Evolutionary conservation across 352 stramenopile genomes (phyloP).

Genomic region (Globisporangium megalacanthum): DNA sequence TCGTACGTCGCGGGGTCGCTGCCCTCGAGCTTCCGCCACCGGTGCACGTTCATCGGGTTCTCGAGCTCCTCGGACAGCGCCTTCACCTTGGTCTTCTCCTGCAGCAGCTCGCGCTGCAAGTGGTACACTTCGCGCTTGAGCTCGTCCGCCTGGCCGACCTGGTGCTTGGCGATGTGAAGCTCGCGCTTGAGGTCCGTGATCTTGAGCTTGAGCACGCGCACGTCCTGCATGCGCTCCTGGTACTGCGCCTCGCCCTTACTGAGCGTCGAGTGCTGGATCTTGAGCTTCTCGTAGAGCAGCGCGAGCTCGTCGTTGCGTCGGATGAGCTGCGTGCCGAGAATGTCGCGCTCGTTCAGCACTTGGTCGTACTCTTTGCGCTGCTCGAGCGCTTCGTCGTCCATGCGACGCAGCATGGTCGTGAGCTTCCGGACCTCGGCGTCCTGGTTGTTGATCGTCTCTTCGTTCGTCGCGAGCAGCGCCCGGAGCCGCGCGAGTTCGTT

Average conservation of each 20-base stretch:
- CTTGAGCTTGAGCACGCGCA: slow-evolving; percentile 95
- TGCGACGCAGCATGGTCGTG: slow-evolving; percentile 86
- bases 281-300: slow-evolving; percentile 97
- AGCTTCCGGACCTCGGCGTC: slow-evolving; percentile 93
- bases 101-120: slow-evolving; percentile 88
- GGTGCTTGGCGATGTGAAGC: slow-evolving; percentile 86
- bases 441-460: slow-evolving; percentile 93
- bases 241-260: slow-evolving; percentile 93
- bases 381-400: slow-evolving; percentile 92
- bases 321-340: slow-evolving; percentile 95
- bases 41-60: slow-evolving; percentile 97
- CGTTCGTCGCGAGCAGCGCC: slow-evolving; percentile 80
- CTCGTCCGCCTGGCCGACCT: slow-evolving; percentile 82
- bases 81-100: slow-evolving; percentile 97
- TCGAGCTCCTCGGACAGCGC: slow-evolving; percentile 94
- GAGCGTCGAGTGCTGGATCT: slow-evolving; percentile 94
- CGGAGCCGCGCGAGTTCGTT: slow-evolving; percentile 91
- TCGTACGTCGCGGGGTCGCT: slow-evolving; percentile 94
- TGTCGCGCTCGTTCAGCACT: slow-evolving; percentile 95
- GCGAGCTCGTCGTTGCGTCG: slow-evolving; percentile 95
- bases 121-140: slow-evolving; percentile 87
- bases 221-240: slow-evolving; percentile 90
- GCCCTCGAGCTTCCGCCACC: slow-evolving; percentile 96
- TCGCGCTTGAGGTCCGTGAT: slow-evolving; percentile 91
- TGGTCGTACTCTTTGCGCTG: slow-evolving; percentile 96